Conservation (phyloP, 345 rosid genomes). For the Eutrema heterophyllum region DNA sequence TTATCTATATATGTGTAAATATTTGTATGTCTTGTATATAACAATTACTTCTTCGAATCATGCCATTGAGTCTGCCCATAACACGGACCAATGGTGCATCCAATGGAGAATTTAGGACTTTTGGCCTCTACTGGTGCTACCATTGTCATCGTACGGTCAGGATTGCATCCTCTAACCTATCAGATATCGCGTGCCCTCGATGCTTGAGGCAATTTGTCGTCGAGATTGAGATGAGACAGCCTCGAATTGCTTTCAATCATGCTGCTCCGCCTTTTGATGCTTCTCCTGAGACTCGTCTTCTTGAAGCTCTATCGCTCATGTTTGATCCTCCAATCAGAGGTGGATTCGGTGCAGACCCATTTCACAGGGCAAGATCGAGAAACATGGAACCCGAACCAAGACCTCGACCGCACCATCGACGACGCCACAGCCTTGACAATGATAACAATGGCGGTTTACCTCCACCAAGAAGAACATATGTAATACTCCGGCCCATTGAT, state of each 20-base stretch:
- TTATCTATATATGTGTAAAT: conserved; percentile 7
- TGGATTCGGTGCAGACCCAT: conserved; percentile 18
- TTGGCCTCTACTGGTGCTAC: conserved; percentile 77
- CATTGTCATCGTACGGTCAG: conserved; percentile 58
- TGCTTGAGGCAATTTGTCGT: conserved; percentile 51
- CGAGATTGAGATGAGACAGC: conserved; percentile 44
- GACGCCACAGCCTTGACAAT: conserved; percentile 36
- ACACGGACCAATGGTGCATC: conserved; percentile 6
- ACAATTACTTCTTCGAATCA: conserved; percentile 10
- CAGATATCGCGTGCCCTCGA: conserved; percentile 54
- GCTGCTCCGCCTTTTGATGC: conserved; percentile 54
- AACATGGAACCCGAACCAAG: conserved; percentile 8
- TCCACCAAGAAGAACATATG: conserved; percentile 48
- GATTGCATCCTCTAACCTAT: conserved; percentile 37
- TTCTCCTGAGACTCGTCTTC: conserved; percentile 61
- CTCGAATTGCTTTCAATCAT: conserved; percentile 44
- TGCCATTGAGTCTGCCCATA: conserved; percentile 48
- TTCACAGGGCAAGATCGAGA: conserved; percentile 12
- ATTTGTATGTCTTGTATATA: neutral
- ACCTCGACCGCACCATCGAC: conserved; percentile 11
- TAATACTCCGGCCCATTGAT: conserved; percentile 36
- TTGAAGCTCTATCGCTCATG: conserved; percentile 64
- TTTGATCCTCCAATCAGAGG: conserved; percentile 51
- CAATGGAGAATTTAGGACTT: conserved; percentile 22
- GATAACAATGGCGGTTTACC: conserved; percentile 17